Base-by-base conservation (phyloP, 257 asterid genomes). In the Capsicum chinense region DNA sequence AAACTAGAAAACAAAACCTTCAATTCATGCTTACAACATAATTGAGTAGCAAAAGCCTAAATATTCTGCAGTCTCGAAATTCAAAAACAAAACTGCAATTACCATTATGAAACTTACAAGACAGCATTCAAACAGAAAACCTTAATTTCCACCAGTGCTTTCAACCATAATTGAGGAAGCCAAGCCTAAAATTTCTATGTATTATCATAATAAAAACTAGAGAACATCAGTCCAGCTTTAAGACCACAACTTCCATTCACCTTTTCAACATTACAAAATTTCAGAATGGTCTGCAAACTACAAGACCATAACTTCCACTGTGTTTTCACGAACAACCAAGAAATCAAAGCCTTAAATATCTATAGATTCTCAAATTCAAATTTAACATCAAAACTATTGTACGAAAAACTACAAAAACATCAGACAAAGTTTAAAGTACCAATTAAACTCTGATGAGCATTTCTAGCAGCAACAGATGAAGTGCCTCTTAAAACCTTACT, bases 401-500 rank as follows among this genome's bases (percentile, higher is more conserved):
- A 82, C 69, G 13, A 47, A 39, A 68, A 47, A 50, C 3, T 9
- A 56, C 12, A 67, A 52, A 39, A 54, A 44, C 26, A 57, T n/a
- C 11, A 71, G 21, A 57, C 39, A 68, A 62, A 66, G 70, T 54
- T 21, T 83, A 74, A 54, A 15, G 12, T 92, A 96, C 99, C 99
- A 85, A 93, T 92, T 83, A 94, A 88, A 48, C 88, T 92, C 89
- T 73, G 88, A 88, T 83, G 79, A n/a, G 86, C 78, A 64, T 82
- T 69, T 89, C 57, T 88, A 91, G 80, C 39, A 48, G 82, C 81
- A 74, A 16, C 79, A 90, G 94, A 90, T 9, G 97, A 92, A 88
- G 92, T 91, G 79, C 92, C 92, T 86, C 88, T 94, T 16, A 87
- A 83, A 83, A 90, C 86, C 90, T 85, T 93, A 73, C 69, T 92